phyloP scores from a whole-genome alignment of 2,329 filamentous ascomycete species.

The Leptosphaerulina australis region DNA sequence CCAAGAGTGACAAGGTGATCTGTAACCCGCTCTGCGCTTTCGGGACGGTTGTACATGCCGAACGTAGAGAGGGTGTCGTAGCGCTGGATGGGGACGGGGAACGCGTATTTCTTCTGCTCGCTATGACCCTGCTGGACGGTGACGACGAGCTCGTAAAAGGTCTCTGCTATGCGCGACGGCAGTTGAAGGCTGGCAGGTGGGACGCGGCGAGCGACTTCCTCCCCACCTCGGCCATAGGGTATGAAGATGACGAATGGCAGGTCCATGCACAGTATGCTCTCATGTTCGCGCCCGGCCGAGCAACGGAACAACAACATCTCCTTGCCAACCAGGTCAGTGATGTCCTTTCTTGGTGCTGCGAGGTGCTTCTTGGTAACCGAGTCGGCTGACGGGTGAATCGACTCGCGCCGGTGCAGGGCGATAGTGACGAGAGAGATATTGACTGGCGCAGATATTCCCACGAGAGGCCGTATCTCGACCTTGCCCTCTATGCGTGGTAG shows the following conservation, averaged over 20 bases:
- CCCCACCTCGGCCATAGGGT: slow-evolving; percentile 87
- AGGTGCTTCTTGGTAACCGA: slow-evolving; percentile 91
- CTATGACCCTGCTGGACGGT: slow-evolving; percentile 89
- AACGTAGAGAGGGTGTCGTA: slow-evolving; percentile 98
- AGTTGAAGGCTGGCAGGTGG: slow-evolving; percentile 91
- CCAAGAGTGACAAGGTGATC: slow-evolving; percentile 92
- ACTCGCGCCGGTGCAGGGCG: slow-evolving; percentile 89
- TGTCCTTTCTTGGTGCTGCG: slow-evolving; percentile 86
- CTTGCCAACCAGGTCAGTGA: slow-evolving; percentile 91
- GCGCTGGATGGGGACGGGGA: slow-evolving; percentile 86
- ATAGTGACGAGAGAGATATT: slow-evolving; percentile 92
- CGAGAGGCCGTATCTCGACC: slow-evolving; percentile 89
- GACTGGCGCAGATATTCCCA: slow-evolving; percentile 86
- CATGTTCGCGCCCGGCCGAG: slow-evolving; percentile 79
- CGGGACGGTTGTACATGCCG: slow-evolving; percentile 98
- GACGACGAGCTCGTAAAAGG: slow-evolving; percentile 94
- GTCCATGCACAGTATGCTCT: slow-evolving; percentile 93
- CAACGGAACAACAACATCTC: slow-evolving; percentile 92
- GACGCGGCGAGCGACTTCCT: slow-evolving; percentile 86
- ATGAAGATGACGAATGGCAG: slow-evolving; percentile 97
- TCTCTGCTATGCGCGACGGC: slow-evolving; percentile 92
- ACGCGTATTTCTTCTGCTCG: slow-evolving; percentile 87
- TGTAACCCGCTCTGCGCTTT: slow-evolving; percentile 81
- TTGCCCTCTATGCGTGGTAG: slow-evolving; percentile 96
- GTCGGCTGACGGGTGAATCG: slow-evolving; percentile 94